Evolutionary conservation across 208 protist species (phyloP), one percentile per base, ranked within the genome.

Genomic region (Wallacemonas collosoma): DNA sequence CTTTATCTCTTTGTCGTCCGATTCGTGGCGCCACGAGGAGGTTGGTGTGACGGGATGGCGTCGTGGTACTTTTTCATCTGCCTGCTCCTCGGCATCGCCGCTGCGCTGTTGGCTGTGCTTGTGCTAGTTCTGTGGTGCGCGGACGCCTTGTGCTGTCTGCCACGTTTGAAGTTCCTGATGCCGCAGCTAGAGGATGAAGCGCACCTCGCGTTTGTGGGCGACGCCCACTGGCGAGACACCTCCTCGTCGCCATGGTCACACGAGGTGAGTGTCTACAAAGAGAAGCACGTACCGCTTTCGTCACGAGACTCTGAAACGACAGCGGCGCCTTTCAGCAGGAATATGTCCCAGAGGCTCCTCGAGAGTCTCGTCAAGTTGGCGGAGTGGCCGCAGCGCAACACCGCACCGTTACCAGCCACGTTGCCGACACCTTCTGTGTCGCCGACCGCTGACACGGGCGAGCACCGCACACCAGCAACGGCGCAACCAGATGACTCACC

Each of bases 11-110:
- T 26, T 26, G 26, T 26, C 26, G 26, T 26, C 26, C 26, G 0
- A 26, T 26, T 26, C 26, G 26, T 26, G 26, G 26, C 26, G 26
- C 26, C 26, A 26, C 26, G 26, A 26, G 53, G 53, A 9, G 53
- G 1, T 5, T 5, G 6, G 53, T 1, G 53, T n/a, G n/a, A n/a
- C 9, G 53, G 1, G 26, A 8, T n/a, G 11, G 9, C 11, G n/a
- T 58, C 53, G 53, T 58, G 53, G 53, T 7, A 7, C 53, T 58
- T 36, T 36, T n/a, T 58, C 26, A 38, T 58, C 9, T 58, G 53
- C 53, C 9, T 58, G 53, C 26, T 15, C 53, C 26, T 58, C 0
- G 53, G 53, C 6, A n/a, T 58, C 26, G 53, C n/a, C 53, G 53
- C 26, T 8, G 53, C 53, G 11, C 14, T 58, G 14, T 38, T 58